A percentile compares a stretch with the other conserved stretches of the same genome.
phyloP scores from a whole-genome alignment of 169 alveolate genomes.

The Cryptosporidium ryanae region DNA sequence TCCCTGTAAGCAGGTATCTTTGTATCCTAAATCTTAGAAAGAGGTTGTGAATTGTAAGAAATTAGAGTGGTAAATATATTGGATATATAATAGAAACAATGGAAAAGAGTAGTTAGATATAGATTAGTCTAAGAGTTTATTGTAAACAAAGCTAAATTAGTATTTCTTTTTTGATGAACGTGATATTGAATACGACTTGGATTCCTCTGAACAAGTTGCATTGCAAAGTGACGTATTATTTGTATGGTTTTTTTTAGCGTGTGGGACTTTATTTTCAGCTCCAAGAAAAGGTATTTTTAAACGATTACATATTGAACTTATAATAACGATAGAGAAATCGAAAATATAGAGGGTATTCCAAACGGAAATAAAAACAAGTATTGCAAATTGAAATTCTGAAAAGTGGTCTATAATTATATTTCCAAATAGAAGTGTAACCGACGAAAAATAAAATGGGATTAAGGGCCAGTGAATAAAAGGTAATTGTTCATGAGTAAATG shows the following conservation, averaged over 20 bases:
- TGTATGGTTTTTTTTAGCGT: too few species aligned
- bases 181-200: conserved; percentile 6
- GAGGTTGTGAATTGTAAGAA: too few species aligned
- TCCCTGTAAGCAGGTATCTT: too few species aligned
- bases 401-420: neutral
- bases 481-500: conserved; percentile 58
- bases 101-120: neutral
- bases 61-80: too few species aligned
- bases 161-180: conserved; percentile 36
- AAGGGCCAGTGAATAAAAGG: conserved; percentile 71
- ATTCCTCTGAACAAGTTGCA: neutral
- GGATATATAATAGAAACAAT: too few species aligned
- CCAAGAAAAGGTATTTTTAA: conserved; percentile 23
- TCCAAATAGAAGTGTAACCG: conserved; percentile 42
- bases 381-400: neutral
- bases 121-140: neutral
- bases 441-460: conserved; percentile 52
- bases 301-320: conserved; percentile 31
- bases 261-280: neutral
- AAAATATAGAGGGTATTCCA: conserved; percentile 52
- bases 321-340: conserved; percentile 16
- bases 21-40: too few species aligned
- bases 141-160: neutral
- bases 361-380: conserved; percentile 17
- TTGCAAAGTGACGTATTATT: too few species aligned